Evolutionary conservation across 2,329 filamentous ascomycete species (phyloP), one percentile per base, ranked within the genome.

Genomic region (Hymenoscyphus scutula): DNA sequence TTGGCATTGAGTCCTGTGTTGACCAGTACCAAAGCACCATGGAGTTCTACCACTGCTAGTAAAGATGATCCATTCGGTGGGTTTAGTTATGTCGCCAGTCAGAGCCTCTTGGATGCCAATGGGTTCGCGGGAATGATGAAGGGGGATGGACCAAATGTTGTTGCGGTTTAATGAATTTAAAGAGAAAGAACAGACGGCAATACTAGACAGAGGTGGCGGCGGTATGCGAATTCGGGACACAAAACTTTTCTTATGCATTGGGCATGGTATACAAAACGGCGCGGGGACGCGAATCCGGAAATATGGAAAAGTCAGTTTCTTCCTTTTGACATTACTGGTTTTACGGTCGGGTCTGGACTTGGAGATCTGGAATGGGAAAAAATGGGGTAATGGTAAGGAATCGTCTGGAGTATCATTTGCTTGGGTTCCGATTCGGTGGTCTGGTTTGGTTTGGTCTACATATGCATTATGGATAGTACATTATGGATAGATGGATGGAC

Each of bases 1-100:
- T 77, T 97, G 66, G 85, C 91, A 3, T 81, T 98, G 59, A 96
- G 90, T 74, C 92, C 92, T 5, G 81, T 90, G 1, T 74, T 87
- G 60, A 77, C 77, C 11, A 76, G 64, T 56, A 59, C 58, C 1
- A 70, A 67, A 56, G 59, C 67, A 8, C 67, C 66, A 6, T 71
- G 72, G 71, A 68, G 65, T 51, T 60, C 65, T 8, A 62, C 62
- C 19, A 60, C 58, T 5, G 62, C 55, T 2, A 66, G 62, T 15
- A 66, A 64, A 7, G 68, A 71, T 15, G 70, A 75, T 62, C 71
- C 71, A 1, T 74, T 75, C 63, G 72, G 73, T 10, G 74, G 74
- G 6, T 75, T 75, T 51, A 74, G 72, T 60, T 75, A 71, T 67
- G 73, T 75, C 13, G 74, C 73, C 27, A 74, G 72, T 62, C 66